These are phyloP conservation scores for Tremella mesenterica DNA, from an alignment of 768 basidiomycete genomes.

Conservation along the genomic window DNA sequence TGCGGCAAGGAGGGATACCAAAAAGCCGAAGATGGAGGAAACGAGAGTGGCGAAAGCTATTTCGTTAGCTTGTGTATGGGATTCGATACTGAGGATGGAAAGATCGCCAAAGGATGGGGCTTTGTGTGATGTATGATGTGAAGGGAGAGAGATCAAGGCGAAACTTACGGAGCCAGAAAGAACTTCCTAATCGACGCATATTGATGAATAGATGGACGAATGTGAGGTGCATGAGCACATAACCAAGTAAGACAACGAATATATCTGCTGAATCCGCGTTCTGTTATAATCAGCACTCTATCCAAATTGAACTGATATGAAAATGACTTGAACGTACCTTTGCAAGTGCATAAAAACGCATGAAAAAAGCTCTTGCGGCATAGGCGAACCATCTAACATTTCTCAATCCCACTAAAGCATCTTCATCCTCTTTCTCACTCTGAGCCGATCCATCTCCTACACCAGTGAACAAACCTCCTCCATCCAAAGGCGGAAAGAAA, in stretches of 20 bases:
- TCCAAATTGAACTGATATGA: not conserved
- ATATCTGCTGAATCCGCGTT: constrained; percentile 96
- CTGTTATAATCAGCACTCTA: constrained; percentile 44
- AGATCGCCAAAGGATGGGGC: not conserved
- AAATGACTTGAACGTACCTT: constrained; percentile 60
- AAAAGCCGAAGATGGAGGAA: constrained; percentile 70
- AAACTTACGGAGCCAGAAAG: constrained; percentile 55
- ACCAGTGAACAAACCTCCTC: constrained; percentile 30
- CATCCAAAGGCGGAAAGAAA: constrained; percentile 30
- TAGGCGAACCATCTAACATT: constrained; percentile 84
- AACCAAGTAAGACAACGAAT: constrained; percentile 82
- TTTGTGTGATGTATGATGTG: no score
- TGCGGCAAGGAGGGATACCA: constrained; percentile 69
- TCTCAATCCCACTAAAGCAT: constrained; percentile 63
- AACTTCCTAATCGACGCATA: constrained; percentile 72
- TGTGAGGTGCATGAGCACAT: constrained; percentile 89
- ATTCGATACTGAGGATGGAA: not conserved
- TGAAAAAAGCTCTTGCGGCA: constrained; percentile 62
- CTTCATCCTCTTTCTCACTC: constrained; percentile 53
- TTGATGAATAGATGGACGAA: constrained; percentile 85
- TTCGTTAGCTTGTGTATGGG: no score
- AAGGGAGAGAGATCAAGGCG: no score
- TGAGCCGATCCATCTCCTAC: constrained; percentile 45
- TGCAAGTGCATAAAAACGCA: constrained; percentile 77
- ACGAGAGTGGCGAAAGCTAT: constrained; percentile 64